Conservation (phyloP, 192 early-diverging fungal species). For the Entomortierella beljakovae region DNA sequence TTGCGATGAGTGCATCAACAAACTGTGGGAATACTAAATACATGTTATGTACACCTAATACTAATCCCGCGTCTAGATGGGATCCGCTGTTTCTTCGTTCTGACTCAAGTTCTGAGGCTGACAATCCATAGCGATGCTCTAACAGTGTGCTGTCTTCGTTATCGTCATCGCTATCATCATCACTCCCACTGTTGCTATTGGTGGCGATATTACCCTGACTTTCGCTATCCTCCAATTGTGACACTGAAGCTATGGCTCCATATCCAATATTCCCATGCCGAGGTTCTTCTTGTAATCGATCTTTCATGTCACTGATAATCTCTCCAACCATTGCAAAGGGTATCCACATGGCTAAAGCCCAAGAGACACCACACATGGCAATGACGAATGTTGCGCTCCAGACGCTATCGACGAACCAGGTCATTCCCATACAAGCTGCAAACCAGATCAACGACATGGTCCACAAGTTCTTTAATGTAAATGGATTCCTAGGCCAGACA, state of each 20-base stretch:
- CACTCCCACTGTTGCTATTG: neutral
- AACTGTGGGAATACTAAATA: conserved; percentile 97
- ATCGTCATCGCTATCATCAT: conserved; percentile 7
- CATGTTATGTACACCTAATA: conserved; percentile 95
- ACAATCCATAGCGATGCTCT: neutral
- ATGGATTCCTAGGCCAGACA: conserved; percentile 42
- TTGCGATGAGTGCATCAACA: conserved; percentile 79
- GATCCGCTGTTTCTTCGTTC: conserved; percentile 7
- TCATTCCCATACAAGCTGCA: conserved; percentile 73
- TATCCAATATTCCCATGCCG: neutral
- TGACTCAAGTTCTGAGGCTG: conserved; percentile 5
- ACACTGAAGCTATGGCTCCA: conserved; percentile 4
- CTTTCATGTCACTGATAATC: conserved; percentile 65
- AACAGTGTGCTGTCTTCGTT: neutral
- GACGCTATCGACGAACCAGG: conserved; percentile 69
- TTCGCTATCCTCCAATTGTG: neutral
- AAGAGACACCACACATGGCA: conserved; percentile 82
- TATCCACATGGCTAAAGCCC: conserved; percentile 93
- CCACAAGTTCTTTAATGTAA: conserved; percentile 73
- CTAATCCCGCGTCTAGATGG: conserved; percentile 68
- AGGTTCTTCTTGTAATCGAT: conserved; percentile 15
- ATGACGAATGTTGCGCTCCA: conserved; percentile 74
- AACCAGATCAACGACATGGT: conserved; percentile 76
- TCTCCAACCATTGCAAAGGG: conserved; percentile 93
- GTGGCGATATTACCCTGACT: neutral